A percentile compares a stretch with the other conserved stretches of the same genome.
Evolutionary conservation across 805 yeast genomes (phyloP).

Genomic region (Nakazawaea siamensis): DNA sequence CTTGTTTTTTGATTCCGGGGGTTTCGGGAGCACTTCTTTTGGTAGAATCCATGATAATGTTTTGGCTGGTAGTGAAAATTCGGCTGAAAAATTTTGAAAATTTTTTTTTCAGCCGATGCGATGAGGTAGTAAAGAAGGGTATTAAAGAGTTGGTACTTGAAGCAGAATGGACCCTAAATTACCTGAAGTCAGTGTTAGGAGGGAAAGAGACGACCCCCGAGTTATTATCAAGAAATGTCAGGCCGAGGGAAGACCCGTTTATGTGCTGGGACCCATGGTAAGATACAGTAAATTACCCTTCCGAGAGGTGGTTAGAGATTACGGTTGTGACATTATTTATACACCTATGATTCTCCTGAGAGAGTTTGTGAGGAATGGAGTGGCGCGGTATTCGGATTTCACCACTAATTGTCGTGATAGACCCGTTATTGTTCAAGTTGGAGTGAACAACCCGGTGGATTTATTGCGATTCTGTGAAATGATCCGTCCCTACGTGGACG

Average conservation of each 20-base stretch:
- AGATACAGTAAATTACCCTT: constrained; percentile 92
- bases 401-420: constrained; percentile 66
- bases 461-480: constrained; percentile 75
- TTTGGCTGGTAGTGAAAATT: no score
- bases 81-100: background rate
- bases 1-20: constrained; percentile 15
- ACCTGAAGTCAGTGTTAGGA: no score
- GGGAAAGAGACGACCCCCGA: constrained; percentile 25
- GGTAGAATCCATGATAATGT: no score
- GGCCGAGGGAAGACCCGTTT: constrained; percentile 44
- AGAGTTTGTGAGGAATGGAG: constrained; percentile 79
- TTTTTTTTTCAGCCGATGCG: constrained; percentile 1
- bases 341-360: constrained; percentile 96
- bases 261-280: constrained; percentile 92
- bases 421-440: constrained; percentile 82
- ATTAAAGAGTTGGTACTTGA: background rate
- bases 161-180: no score
- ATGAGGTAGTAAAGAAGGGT: background rate
- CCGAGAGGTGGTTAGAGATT: constrained; percentile 68
- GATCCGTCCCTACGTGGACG: constrained; percentile 89
- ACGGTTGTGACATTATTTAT: constrained; percentile 74
- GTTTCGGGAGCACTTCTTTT: no score
- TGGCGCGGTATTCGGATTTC: constrained; percentile 80
- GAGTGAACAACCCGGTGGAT: constrained; percentile 79
- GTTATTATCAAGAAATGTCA: constrained; percentile 39